Evolutionary conservation across 2,329 filamentous ascomycete genomes (phyloP), one percentile per base, ranked within the genome.

Genomic region (Diaporthe ampelina): DNA sequence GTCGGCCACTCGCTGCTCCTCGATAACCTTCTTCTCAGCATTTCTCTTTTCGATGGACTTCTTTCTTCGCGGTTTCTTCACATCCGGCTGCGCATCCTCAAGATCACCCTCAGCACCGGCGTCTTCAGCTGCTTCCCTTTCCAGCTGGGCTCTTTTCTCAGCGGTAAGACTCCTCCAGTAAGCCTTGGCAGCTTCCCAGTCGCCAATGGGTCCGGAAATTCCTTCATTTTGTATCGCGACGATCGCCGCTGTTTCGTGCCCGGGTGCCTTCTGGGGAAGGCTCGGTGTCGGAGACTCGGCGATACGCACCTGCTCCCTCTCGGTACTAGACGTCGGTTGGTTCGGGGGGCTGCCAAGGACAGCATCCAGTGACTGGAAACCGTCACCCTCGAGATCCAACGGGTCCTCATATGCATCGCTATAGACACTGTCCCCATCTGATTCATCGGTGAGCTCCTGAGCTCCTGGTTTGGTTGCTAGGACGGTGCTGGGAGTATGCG

Each of bases 341-440:
- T 80, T 76, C 1, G 86, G 78, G 4, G 93, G 91, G 61, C 88
- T 91, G 26, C 92, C 89, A 1, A 94, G 88, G 11, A 95, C 89
- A 15, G 94, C 94, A 81, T 95, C 89, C 10, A 95, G 86, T 6
- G 93, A 95, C 79, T 91, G 86, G 78, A 94, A 95, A 0, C 92
- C 93, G 61, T 90, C 89, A 2, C 88, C 89, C 52, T 93, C 91
- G 5, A 87, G 79, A 19, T 94, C 91, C 0, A 90, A 90, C 0
- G 93, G 84, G 75, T 95, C 92, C 82, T 95, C 94, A 71, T 92
- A 92, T 1, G 94, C 94, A 82, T 95, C 94, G 77, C 92, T 94
- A 80, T 94, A 95, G 32, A 94, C 88, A 75, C 89, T 92, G 67
- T 84, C 85, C 19, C 84, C 84, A 72, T 91, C 90, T 4, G 85